Evolutionary conservation across 192 early-diverging fungal genomes (phyloP), one percentile per base, ranked within the genome.

Genomic region (Podila minutissima): DNA sequence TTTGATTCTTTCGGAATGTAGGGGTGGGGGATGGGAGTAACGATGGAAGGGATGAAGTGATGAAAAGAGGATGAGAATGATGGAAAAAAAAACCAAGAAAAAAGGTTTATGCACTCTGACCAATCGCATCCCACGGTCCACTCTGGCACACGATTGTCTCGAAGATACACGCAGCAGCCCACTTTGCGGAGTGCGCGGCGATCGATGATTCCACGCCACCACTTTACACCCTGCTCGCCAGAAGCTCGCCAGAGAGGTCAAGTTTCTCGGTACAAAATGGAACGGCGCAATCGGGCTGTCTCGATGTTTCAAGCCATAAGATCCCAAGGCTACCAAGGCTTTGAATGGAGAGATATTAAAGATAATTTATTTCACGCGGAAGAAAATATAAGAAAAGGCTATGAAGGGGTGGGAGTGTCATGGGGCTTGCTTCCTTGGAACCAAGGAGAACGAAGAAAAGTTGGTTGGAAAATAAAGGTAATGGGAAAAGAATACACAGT

Each of bases 321-420:
- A 46, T 46, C 1, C 15, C 3, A 48, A 26, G 49, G 32, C 11
- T 31, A 41, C 32, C 31, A 62, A 32, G 53, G 51, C 38, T 26
- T 41, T 37, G 33, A 29, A 66, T 31, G 41, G 24, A 32, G n/a
- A 59, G 29, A 24, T 22, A n/a, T 29, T 26, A 66, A 37, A 66
- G 38, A 29, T 64, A 17, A 29, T 17, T 33, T 29, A 68, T 46
- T 41, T 46, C 29, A 69, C 49, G 37, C 22, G 11, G 19, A 32
- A 53, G 31, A 53, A 58, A 58, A 38, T 17, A 55, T 55, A 24
- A 64, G 55, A 37, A 62, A 59, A 64, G n/a, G 22, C 32, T 22
- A 62, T 62, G 32, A 41, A 62, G 29, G 32, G 48, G 4, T 41
- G 28, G 32, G 55, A 24, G 24, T 31, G 32, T 41, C n/a, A 22